phyloP scores from a whole-genome alignment of 495 filamentous ascomycete genomes.

The Xylaria longipes region DNA sequence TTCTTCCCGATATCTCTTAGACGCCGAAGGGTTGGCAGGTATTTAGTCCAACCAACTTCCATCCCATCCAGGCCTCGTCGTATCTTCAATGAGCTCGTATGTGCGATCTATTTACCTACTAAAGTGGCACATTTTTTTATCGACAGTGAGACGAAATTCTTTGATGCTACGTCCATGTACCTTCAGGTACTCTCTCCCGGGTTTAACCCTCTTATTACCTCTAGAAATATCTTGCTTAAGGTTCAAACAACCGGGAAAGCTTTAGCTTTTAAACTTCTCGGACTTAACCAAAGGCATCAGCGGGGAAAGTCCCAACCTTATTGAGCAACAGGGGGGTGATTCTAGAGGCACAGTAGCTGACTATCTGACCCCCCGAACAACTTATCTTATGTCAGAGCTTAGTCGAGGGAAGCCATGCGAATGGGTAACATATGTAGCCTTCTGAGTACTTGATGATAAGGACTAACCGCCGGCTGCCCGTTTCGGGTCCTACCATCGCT shows the following conservation, averaged over 20 bases:
- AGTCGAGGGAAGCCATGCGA: background rate
- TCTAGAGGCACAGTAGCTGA: background rate
- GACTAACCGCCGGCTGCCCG: background rate
- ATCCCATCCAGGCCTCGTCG: background rate
- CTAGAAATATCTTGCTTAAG: background rate
- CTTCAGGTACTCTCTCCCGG: background rate
- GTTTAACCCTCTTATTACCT: background rate
- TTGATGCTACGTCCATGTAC: background rate
- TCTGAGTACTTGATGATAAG: background rate
- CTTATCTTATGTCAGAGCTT: conserved; percentile 2
- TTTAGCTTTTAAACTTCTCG: background rate
- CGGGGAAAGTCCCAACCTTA: background rate
- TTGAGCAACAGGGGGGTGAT: background rate
- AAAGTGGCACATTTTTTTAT: background rate
- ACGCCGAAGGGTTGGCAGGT: background rate
- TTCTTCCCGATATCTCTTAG: background rate
- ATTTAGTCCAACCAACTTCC: background rate
- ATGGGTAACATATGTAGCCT: background rate
- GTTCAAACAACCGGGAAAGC: background rate
- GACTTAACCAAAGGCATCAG: background rate
- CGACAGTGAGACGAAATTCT: background rate
- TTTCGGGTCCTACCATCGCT: background rate
- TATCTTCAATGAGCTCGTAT: background rate
- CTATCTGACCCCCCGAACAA: background rate
- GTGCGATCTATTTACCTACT: background rate